A percentile compares a stretch with the other conserved stretches of the same genome.
Conservation (phyloP, 2,329 filamentous ascomycete genomes). For the Atkinsonella texensis region DNA sequence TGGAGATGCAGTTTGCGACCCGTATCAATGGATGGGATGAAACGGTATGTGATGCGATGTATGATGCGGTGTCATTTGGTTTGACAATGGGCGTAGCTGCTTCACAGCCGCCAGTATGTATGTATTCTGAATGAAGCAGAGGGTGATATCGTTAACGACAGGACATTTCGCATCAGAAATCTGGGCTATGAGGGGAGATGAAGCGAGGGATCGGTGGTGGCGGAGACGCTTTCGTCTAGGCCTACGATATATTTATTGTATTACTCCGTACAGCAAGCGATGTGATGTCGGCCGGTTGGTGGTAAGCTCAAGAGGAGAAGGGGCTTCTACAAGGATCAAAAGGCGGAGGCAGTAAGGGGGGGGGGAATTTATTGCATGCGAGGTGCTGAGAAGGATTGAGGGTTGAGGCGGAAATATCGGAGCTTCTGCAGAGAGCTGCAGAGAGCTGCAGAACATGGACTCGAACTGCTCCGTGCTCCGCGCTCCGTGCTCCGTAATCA, state of each 20-base stretch:
- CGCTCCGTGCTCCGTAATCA: background rate
- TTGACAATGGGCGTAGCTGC: background rate
- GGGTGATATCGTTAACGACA: background rate
- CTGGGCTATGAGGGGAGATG: background rate
- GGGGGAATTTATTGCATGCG: background rate
- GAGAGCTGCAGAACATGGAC: background rate
- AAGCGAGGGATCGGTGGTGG: background rate
- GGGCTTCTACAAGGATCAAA: conserved; percentile 6
- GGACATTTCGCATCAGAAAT: background rate
- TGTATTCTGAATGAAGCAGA: background rate
- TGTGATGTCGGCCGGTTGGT: conserved; percentile 9
- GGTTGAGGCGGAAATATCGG: background rate
- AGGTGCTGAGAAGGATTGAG: background rate
- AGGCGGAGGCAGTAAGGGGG: background rate
- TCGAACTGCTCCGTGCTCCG: background rate
- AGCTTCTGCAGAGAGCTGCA: background rate
- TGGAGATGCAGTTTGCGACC: background rate
- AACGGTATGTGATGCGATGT: background rate
- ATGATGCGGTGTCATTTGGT: background rate
- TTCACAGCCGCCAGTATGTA: background rate
- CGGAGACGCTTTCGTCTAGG: background rate
- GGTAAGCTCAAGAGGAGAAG: conserved; percentile 11
- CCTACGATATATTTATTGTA: conserved; percentile 2
- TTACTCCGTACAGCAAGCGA: conserved; percentile 10
- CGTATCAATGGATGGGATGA: too few species aligned